These are phyloP conservation scores for Aspergillus aculeatus DNA, from an alignment of 2,329 filamentous ascomycete species.

Conservation along the genomic window DNA sequence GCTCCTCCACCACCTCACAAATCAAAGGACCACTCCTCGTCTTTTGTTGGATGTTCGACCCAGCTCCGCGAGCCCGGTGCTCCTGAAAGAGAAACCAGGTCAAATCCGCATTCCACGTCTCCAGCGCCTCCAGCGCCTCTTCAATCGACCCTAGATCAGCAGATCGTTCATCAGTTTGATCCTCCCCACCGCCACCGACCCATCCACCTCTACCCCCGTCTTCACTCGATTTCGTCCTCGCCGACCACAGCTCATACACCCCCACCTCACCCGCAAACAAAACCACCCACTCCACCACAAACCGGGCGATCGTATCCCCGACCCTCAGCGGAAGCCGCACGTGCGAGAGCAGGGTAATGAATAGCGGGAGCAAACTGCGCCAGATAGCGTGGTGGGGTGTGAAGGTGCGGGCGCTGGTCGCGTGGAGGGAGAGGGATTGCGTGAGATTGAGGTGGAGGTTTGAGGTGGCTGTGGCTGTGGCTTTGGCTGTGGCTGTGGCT, in stretches of 20 bases:
- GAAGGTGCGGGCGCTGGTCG: slow-evolving; percentile 31
- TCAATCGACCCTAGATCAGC: slow-evolving; percentile 24
- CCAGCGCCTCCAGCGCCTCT: slow-evolving; percentile 38
- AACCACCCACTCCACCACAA: slow-evolving; percentile 38
- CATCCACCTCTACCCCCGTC: too few species aligned
- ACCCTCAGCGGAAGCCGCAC: slow-evolving; percentile 41
- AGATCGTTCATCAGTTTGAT: too few species aligned
- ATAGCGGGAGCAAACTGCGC: slow-evolving; percentile 38
- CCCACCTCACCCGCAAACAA: slow-evolving; percentile 32
- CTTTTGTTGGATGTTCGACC: slow-evolving; percentile 19
- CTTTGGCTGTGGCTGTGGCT: background rate
- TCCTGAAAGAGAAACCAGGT: slow-evolving; percentile 43
- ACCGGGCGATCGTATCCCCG: slow-evolving; percentile 42
- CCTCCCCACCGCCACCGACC: too few species aligned
- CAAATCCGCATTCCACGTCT: slow-evolving; percentile 42
- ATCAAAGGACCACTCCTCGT: slow-evolving; percentile 2
- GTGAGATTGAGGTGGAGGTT: slow-evolving; percentile 22
- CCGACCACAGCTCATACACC: slow-evolving; percentile 27
- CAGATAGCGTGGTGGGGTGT: slow-evolving; percentile 42
- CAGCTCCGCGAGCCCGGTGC: slow-evolving; percentile 14
- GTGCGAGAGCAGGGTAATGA: slow-evolving; percentile 39
- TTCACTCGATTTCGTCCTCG: background rate
- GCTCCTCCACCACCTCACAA: slow-evolving; percentile 10
- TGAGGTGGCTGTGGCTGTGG: background rate
- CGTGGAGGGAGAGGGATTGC: slow-evolving; percentile 19